Base-by-base conservation (phyloP, 805 yeast species). In the Kuraishia hungarica region DNA sequence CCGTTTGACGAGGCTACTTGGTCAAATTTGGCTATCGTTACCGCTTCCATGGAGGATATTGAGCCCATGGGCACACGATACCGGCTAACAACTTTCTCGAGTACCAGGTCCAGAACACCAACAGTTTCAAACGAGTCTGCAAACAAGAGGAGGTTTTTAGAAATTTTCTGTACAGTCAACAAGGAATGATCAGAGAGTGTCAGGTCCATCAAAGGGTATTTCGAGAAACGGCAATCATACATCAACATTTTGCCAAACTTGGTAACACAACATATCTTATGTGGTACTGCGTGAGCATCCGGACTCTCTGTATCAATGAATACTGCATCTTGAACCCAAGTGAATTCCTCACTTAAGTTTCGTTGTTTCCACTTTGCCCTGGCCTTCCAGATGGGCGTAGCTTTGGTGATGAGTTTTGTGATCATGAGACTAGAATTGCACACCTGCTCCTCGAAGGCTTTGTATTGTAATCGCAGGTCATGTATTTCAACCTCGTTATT, bases 251-350 rank as follows among this genome's bases (percentile, higher is more conserved):
- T 63, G 1, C 70, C 70, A 52, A 65, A 66, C 54, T 61, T 63
- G 1, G 68, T 61, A 7, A 57, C 58, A 26, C 67, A 59, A 23
- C 57, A 56, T 4, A 56, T 43, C 35, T 53, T 51, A 13, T 47
- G 15, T 15, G 52, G 43, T 15, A 19, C 54, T n/a, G 53, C 35
- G n/a, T 17, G 10, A 23, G 20, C 17, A 8, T 23, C 50, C 6
- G 26, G 26, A 11, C 19, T 19, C 13, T 28, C 26, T 17, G 51
- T 39, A 13, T 49, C 39, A 2, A 64, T 15, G 20, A 61, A 56
- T 2, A 57, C 55, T 4, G 64, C 67, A 22, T 62, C 66, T 28
- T 64, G 63, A 35, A 64, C 56, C 69, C 69, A 66, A 2, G 62
- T 57, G 53, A 66, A 65, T 4, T 64, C 66, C 4, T 61, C 63